Conservation (phyloP, 805 yeast genomes). For the Starmerella scarabaei region DNA sequence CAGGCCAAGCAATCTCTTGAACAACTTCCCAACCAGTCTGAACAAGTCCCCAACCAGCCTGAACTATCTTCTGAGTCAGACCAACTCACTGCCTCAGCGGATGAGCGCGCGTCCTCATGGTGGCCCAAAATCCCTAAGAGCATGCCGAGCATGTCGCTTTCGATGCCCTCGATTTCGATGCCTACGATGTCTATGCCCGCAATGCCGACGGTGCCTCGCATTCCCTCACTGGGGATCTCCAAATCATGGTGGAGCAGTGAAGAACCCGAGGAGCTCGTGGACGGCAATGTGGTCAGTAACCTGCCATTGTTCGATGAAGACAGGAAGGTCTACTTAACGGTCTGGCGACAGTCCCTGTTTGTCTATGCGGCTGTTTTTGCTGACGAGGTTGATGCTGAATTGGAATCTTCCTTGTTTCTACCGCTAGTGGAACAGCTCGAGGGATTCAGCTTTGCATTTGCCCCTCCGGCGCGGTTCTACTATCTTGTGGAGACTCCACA, state of each 20-base stretch:
- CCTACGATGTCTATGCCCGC: conserved; percentile 3
- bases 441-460: conserved; percentile 19
- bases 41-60: not conserved
- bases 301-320: conserved; percentile 2
- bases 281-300: conserved; percentile 1
- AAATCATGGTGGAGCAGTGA: not conserved
- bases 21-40: not conserved
- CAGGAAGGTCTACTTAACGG: not conserved
- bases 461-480: conserved; percentile 18
- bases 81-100: not conserved
- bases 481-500: conserved; percentile 8
- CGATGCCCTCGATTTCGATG: conserved; percentile 6
- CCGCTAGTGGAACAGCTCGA: conserved; percentile 10
- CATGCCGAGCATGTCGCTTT: conserved; percentile 2
- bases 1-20: not conserved
- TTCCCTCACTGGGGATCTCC: not conserved
- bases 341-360: conserved; percentile 8
- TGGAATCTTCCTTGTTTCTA: conserved; percentile 3
- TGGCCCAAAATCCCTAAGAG: not conserved
- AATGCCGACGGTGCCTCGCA: conserved; percentile 1
- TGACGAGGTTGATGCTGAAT: not conserved
- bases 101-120: not conserved
- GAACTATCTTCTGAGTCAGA: not conserved
- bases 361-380: conserved; percentile 5
- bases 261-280: not conserved